These are phyloP conservation scores for Saccharomyces hybrid DNA, from an alignment of 1,139 yeast species.

Conservation along the genomic window DNA sequence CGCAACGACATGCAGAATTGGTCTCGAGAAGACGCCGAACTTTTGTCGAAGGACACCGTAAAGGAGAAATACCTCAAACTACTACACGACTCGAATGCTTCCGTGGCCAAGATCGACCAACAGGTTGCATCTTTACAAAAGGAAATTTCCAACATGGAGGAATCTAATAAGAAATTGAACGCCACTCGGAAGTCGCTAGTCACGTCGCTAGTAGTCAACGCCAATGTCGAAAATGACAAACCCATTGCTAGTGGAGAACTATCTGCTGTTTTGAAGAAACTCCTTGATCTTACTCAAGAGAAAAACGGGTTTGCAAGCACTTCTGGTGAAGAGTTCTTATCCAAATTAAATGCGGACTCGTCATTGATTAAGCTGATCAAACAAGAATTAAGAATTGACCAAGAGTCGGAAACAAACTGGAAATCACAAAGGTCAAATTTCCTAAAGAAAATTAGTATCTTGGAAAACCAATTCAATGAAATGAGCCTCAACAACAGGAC, in stretches of 20 bases:
- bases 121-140: neutral
- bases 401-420: conserved; percentile 24
- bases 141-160: conserved; percentile 7
- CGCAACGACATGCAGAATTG: conserved; percentile 23
- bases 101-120: neutral
- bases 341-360: conserved; percentile 18
- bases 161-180: conserved; percentile 1
- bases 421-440: conserved; percentile 14
- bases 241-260: conserved; percentile 6
- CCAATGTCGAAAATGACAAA: neutral
- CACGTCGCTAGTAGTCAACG: neutral
- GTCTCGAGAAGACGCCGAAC: conserved; percentile 16
- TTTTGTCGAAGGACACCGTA: conserved; percentile 10
- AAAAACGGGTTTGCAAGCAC: conserved; percentile 20
- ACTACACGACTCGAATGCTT: neutral
- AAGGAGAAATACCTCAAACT: neutral
- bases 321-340: conserved; percentile 20
- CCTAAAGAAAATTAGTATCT: conserved; percentile 16
- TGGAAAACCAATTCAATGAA: conserved; percentile 21
- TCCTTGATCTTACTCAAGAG: conserved; percentile 17
- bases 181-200: neutral
- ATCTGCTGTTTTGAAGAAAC: conserved; percentile 12
- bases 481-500: conserved; percentile 18
- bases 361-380: conserved; percentile 18
- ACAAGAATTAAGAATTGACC: conserved; percentile 22